Conservation (phyloP, 208 protist genomes). For the Trypanosoma melophagium region DNA sequence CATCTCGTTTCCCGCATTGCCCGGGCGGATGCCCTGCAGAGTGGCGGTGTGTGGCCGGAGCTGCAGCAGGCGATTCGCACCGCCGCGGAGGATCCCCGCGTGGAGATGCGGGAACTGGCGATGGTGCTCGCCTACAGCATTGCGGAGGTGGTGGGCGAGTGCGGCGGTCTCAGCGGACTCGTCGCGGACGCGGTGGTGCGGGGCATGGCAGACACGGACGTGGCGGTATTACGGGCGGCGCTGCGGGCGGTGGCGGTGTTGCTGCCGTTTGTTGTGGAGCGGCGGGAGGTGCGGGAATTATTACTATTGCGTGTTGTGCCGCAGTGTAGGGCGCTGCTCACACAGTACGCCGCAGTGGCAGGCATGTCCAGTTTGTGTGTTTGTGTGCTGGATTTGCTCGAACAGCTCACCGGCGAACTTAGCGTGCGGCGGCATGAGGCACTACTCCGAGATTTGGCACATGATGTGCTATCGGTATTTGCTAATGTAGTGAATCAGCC, state of each 20-base stretch:
- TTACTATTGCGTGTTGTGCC: slow-evolving; percentile 52
- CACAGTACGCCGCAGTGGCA: slow-evolving; percentile 20
- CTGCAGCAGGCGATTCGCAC: slow-evolving; percentile 57
- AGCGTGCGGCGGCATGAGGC: slow-evolving; percentile 49
- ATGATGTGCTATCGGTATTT: slow-evolving; percentile 41
- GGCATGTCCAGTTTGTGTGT: slow-evolving; percentile 55
- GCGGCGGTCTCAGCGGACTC: slow-evolving; percentile 29
- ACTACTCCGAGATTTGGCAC: slow-evolving; percentile 34
- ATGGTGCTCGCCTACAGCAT: slow-evolving; percentile 85
- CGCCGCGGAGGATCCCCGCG: slow-evolving; percentile 38
- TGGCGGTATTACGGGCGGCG: slow-evolving; percentile 54
- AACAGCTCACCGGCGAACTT: slow-evolving; percentile 51
- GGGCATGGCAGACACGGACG: slow-evolving; percentile 59
- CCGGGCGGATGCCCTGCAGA: slow-evolving; percentile 52
- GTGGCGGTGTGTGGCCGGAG: slow-evolving; percentile 57
- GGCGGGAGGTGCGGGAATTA: slow-evolving; percentile 29
- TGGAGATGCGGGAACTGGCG: slow-evolving; percentile 79
- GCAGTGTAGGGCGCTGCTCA: slow-evolving; percentile 41
- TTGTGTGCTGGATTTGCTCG: slow-evolving; percentile 66
- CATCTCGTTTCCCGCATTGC: slow-evolving; percentile 76
- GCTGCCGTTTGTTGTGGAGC: slow-evolving; percentile 39
- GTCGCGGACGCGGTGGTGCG: slow-evolving; percentile 62
- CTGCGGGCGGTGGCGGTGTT: slow-evolving; percentile 62
- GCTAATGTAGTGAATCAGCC: slow-evolving; percentile 31
- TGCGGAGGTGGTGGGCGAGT: slow-evolving; percentile 60